Evolutionary conservation across 2,329 filamentous ascomycete genomes (phyloP).

Genomic region (Penicillium sumatraense): DNA sequence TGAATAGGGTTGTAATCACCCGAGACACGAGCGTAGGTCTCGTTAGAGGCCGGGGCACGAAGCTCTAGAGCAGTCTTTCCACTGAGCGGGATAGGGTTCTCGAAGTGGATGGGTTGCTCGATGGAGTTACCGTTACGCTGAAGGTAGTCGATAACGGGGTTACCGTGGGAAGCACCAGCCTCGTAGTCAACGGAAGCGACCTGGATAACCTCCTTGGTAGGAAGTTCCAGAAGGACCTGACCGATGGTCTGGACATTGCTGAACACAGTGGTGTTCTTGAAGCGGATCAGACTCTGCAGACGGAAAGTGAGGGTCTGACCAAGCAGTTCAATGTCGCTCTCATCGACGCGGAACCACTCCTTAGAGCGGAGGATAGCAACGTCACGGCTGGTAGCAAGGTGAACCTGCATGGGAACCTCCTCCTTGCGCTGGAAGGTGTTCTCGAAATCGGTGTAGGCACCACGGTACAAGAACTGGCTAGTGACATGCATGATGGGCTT

Average conservation of each 20-base stretch:
- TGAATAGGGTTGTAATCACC: slow-evolving; percentile 99
- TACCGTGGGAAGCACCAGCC: slow-evolving; percentile 87
- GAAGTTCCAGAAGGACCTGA: slow-evolving; percentile 89
- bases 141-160: slow-evolving; percentile 95
- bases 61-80: slow-evolving; percentile 87
- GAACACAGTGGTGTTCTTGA: slow-evolving; percentile 93
- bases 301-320: slow-evolving; percentile 96
- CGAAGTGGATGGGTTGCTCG: slow-evolving; percentile 95
- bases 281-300: slow-evolving; percentile 85
- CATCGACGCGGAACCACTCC: slow-evolving; percentile 92
- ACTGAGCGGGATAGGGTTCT: slow-evolving; percentile 94
- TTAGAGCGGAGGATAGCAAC: slow-evolving; percentile 93
- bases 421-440: slow-evolving; percentile 99
- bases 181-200: slow-evolving; percentile 97
- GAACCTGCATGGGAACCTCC: slow-evolving; percentile 92
- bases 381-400: slow-evolving; percentile 85
- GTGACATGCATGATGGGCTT: slow-evolving; percentile 96
- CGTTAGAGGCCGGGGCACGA: slow-evolving; percentile 92
- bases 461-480: slow-evolving; percentile 96
- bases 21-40: slow-evolving; percentile 96
- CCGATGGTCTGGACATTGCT: slow-evolving; percentile 90
- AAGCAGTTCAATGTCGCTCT: slow-evolving; percentile 83
- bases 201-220: slow-evolving; percentile 96
- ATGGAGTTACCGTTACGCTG: slow-evolving; percentile 88
- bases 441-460: slow-evolving; percentile 88